Evolutionary conservation across 2,329 filamentous ascomycete genomes (phyloP).

Genomic region (Xylaria sp.): DNA sequence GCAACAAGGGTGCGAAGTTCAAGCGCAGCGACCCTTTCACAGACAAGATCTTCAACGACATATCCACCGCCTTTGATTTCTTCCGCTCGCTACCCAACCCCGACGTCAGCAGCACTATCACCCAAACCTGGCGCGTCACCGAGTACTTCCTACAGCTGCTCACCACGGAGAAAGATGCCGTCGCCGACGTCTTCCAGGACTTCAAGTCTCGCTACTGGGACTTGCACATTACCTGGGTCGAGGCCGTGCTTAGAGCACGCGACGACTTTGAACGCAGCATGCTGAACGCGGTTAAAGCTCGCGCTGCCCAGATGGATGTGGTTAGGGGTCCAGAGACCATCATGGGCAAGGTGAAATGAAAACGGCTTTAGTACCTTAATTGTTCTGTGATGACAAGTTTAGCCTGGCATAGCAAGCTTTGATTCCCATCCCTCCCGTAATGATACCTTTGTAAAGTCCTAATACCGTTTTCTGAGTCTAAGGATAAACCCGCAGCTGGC

Average conservation of each 20-base stretch:
- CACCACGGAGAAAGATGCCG: conserved; percentile 64
- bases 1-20: conserved; percentile 88
- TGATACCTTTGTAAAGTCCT: conserved; percentile 17
- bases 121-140: conserved; percentile 87
- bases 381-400: conserved; percentile 13
- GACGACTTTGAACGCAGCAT: conserved; percentile 93
- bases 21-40: conserved; percentile 79
- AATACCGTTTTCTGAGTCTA: not conserved
- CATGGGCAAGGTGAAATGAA: conserved; percentile 82
- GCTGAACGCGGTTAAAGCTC: conserved; percentile 80
- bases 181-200: conserved; percentile 72
- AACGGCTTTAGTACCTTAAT: not conserved
- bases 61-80: conserved; percentile 84
- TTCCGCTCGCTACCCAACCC: conserved; percentile 68
- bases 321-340: conserved; percentile 82
- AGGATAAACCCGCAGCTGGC: too few species aligned
- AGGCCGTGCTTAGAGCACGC: conserved; percentile 76
- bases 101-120: conserved; percentile 68
- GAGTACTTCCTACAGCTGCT: conserved; percentile 77
- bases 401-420: conserved; percentile 3
- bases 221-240: conserved; percentile 90
- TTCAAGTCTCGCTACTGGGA: conserved; percentile 93
- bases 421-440: conserved; percentile 4
- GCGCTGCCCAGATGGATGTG: conserved; percentile 79
- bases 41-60: conserved; percentile 90